Base-by-base conservation (phyloP, 179 eudicot genomes). In the Amaranthus tricolor region DNA sequence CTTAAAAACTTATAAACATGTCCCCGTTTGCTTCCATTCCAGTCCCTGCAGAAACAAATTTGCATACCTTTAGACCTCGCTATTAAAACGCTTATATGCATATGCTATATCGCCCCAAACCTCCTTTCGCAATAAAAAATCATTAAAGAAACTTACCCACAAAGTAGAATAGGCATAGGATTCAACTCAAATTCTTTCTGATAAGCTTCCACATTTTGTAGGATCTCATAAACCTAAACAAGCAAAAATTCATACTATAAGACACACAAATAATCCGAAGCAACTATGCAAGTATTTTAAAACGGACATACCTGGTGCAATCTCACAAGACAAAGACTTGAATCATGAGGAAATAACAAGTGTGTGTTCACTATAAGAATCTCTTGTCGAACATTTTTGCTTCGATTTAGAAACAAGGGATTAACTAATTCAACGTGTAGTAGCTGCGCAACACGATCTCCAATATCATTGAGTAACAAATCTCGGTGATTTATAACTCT, bases 1-100 rank as follows among this genome's bases (percentile, higher is more conserved):
- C 99, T 82, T 44, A 96, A 81, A 74, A 96, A 93, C 85, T 96
- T 91, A 85, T 93, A 96, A 76, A 96, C 88, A 82, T 93, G 98
- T 24, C 99, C 99, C 55, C 96, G 86, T 83, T 96, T 96, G 84
- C 99, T 96, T 49, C 99, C 99, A 70, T 96, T 96, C 99, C 99
- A 96, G 63, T 96, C 99, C 63, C 99, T 96, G 74, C 50, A 67
- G 14, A 48, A 56, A 14, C 9, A 65, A 62, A 65, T 40, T 17
- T 31, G 60, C 56, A 57, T 31, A 19, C 71, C n/a, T 9, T 21
- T 13, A 51, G 40, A 50, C 45, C 45, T 19, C 45, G 66, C 7
- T 51, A 47, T 55, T 58, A 24, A 6, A 8, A 65, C 47, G 60
- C 43, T 63, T 45, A 76, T 17, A 58, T 50, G 48, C 55, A 70